A percentile compares a stretch with the other conserved stretches of the same genome.
phyloP scores from a whole-genome alignment of 345 rosid genomes.

The Acer campestre region DNA sequence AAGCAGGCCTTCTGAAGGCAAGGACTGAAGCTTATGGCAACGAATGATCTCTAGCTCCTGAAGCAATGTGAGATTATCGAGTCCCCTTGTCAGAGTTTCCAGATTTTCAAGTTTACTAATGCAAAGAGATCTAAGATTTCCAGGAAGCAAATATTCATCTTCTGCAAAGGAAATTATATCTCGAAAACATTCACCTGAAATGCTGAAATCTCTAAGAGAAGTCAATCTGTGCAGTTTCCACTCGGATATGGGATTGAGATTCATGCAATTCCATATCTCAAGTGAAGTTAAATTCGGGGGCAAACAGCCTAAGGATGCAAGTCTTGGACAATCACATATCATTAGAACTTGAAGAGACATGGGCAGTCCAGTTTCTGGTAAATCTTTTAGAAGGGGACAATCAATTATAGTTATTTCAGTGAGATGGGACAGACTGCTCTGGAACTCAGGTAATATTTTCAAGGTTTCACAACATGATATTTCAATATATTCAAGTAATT shows the following conservation, averaged over 20 bases:
- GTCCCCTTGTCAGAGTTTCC: constrained; percentile 16
- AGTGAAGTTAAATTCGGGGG: no score
- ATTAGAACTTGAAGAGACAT: no score
- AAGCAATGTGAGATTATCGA: constrained; percentile 21
- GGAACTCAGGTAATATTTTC: no score
- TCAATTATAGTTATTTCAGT: no score
- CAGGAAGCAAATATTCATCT: constrained; percentile 17
- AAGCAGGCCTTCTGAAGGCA: constrained; percentile 25
- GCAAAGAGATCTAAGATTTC: neutral
- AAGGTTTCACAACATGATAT: no score
- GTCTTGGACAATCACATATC: no score
- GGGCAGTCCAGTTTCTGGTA: no score
- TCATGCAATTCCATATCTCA: no score
- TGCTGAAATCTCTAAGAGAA: neutral
- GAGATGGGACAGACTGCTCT: no score
- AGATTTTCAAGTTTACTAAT: constrained; percentile 6
- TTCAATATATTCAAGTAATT: no score
- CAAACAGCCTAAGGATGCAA: no score
- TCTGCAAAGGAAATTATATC: neutral
- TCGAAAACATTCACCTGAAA: neutral
- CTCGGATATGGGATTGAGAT: neutral
- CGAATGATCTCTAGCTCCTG: constrained; percentile 14
- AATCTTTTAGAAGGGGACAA: no score
- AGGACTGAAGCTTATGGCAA: constrained; percentile 22
- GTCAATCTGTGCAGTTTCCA: neutral